Evolutionary conservation across 805 yeast genomes (phyloP), one percentile per base, ranked within the genome.

Genomic region (Wickerhamomyces strasburgensis): DNA sequence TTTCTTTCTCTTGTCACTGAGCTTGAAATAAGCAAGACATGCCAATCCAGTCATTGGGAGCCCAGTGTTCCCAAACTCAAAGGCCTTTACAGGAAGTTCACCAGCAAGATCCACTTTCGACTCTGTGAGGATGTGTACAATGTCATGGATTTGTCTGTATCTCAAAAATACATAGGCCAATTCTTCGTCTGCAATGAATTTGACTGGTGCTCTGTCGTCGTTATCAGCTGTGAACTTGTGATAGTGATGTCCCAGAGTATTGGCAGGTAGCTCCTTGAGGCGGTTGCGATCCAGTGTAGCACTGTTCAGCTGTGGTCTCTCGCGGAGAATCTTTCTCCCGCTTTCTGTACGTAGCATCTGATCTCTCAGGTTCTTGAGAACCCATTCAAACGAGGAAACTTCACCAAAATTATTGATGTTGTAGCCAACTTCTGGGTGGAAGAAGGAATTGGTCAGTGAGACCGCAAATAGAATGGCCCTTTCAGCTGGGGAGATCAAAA

Each of bases 91-190:
- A 0, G 96, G 87, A 36, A 93, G 81, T 56, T 93, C 98, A n/a
- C 98, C 98, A 55, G 93, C 98, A 46, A 93, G 75, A 30, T 84
- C 80, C 32, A 89, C 84, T 0, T 98, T 98, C 34, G 86, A 68
- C 13, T 94, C 90, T 0, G 94, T 83, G 19, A 93, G 70, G 1
- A 98, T 85, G 56, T 93, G 98, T 56, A 88, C 90, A 54, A 93
- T 93, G 56, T 93, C 98, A 54, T 93, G 98, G 56, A 96, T 89
- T 57, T 93, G 98, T 36, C 98, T 74, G 57, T 90, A 93, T 50
- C 98, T 67, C 58, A 87, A 94, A 67, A 80, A 87, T n/a, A 90
- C 82, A 55, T 82, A 93, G 1, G 96, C 96, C 47, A 86, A 73
- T 52, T 87, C 94, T 30, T 85, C 89, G 55, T 93, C 88, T 45